Base-by-base conservation (phyloP, 768 basidiomycete species). In the Dentipellis fragilis region DNA sequence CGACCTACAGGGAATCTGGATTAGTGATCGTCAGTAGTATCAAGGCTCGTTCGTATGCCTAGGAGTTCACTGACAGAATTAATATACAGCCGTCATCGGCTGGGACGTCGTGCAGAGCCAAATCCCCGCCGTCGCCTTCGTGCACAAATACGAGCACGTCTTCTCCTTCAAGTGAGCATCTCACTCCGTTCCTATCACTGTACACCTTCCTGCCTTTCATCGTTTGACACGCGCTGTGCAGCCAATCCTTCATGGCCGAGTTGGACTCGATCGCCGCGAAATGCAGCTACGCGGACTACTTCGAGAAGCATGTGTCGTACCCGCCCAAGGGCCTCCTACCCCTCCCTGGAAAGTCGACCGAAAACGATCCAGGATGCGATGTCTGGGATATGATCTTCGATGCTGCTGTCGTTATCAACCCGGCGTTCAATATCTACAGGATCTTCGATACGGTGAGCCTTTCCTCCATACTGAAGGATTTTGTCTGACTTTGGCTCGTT, bases 391-490 rank as follows among this genome's bases (percentile, higher is more conserved):
- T 72, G 37, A 82, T 89, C 53, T 81, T 85, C 63, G 67, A 81
- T 17, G 83, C 78, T 0, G 80, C 87, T 0, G 59, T 87, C 19
- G 52, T 68, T 3, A 68, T 85, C 59, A 89, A 89, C 62, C 88
- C 87, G 0, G 86, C 83, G 0, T 90, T 89, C 71, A 75, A 89
- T 60, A 75, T 87, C 7, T 90, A 89, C 64, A 78, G 84, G 19
- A 85, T 89, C 54, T 85, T 87, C 67, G 86, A 88, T 63, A 85
- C 80, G 17, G 76, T 69, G 51, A 57, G 76, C 10, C 16, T 29
- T 42, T 22, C 52, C 1, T 14, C 3, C 16, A 10, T 3, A 37
- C 10, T 62, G n/a, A 63, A 34, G 55, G 4, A 10, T 47, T 7
- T 29, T 6, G 29, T 29, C 35, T 10, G 14, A 29, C 6, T 51